A percentile compares a stretch with the other conserved stretches of the same genome.
Conservation (phyloP, 192 early-diverging fungal species). For the Funneliformis geosporum region DNA sequence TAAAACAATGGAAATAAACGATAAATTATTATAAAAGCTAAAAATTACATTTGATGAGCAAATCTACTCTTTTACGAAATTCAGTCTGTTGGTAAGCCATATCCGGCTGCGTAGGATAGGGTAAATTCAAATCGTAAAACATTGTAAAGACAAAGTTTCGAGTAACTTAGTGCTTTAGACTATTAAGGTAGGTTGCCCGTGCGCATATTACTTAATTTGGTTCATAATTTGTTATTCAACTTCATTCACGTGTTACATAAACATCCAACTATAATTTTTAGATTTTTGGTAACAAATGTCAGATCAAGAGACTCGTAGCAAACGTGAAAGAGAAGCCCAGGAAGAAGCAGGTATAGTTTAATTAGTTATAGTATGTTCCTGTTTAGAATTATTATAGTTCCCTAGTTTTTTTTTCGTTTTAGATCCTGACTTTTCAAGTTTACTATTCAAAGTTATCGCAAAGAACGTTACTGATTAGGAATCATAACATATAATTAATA, state of each 20-base stretch:
- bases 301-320: background rate
- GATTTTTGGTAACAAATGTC: background rate
- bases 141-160: constrained; percentile 22
- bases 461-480: too few relatives aligned
- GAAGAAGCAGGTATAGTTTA: background rate
- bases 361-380: background rate
- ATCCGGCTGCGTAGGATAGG: constrained; percentile 39
- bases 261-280: background rate
- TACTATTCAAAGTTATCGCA: too few relatives aligned
- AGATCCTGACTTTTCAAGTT: too few relatives aligned
- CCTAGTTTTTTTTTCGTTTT: too few relatives aligned
- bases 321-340: background rate
- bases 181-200: too few relatives aligned
- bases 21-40: too few relatives aligned
- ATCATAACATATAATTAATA: background rate
- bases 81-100: constrained; percentile 41
- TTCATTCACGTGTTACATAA: background rate
- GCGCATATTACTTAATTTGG: too few relatives aligned
- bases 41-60: constrained; percentile 50
- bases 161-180: too few relatives aligned
- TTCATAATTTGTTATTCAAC: background rate
- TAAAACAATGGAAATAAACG: too few relatives aligned
- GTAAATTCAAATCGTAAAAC: constrained; percentile 63
- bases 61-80: constrained; percentile 46
- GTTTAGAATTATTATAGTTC: too few relatives aligned